Conservation (phyloP, 805 yeast genomes). For the Candida andamanensis region DNA sequence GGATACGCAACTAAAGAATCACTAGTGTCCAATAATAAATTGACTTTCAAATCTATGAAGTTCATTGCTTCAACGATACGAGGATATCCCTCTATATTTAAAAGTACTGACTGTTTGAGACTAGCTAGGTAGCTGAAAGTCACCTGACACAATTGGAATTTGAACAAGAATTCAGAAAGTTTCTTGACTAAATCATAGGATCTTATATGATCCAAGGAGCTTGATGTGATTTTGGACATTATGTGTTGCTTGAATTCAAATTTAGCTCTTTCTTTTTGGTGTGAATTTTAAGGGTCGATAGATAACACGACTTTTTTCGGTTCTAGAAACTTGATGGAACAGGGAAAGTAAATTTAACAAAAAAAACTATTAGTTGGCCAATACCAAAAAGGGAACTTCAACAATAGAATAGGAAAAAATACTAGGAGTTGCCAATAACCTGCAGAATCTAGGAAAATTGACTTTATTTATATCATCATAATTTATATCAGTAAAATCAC, state of each 20-base stretch:
- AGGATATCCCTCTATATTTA: conserved; percentile 18
- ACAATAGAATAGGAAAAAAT: no score
- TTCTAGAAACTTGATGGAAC: no score
- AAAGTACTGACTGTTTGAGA: conserved; percentile 17
- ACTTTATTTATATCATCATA: neutral
- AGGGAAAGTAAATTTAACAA: no score
- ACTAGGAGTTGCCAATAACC: no score
- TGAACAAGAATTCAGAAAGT: conserved; percentile 17
- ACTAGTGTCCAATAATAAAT: conserved; percentile 19
- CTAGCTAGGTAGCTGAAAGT: conserved; percentile 20
- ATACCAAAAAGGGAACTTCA: no score
- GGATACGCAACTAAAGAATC: conserved; percentile 14
- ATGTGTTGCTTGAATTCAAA: no score
- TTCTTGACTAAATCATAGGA: conserved; percentile 26
- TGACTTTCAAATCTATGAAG: conserved; percentile 20
- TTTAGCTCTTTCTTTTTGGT: no score
- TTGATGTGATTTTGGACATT: conserved; percentile 23
- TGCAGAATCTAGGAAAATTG: neutral
- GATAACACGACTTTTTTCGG: no score
- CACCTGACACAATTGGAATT: conserved; percentile 20
- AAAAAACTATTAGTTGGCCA: no score
- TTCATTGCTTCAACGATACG: conserved; percentile 13
- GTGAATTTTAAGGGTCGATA: no score
- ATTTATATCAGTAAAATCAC: no score
- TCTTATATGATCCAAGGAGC: conserved; percentile 27